Evolutionary conservation across 2,329 filamentous ascomycete genomes (phyloP).

Genomic region (Calonectria leucothoes): DNA sequence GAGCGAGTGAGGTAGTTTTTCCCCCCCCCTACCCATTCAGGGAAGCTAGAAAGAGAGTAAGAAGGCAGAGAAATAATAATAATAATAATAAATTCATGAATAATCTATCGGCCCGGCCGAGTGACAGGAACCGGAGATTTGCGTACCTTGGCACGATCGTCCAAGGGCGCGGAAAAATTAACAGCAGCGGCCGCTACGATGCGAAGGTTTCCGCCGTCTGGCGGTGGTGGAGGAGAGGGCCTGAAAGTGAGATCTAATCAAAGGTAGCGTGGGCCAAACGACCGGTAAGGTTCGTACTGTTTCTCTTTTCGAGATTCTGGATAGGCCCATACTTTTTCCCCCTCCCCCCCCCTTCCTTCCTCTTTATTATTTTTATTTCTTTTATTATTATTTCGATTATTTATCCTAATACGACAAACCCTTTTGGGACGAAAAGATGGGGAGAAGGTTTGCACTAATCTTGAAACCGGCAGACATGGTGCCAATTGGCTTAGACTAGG

Average conservation of each 20-base stretch:
- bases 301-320: background rate
- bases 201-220: background rate
- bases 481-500: background rate
- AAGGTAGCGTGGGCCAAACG: background rate
- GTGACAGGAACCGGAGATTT: background rate
- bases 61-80: background rate
- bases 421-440: background rate
- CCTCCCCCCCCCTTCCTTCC: too few species aligned
- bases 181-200: constrained; percentile 1
- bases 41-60: background rate
- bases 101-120: background rate
- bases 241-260: constrained; percentile 1
- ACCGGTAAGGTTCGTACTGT: background rate
- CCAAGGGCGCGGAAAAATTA: background rate
- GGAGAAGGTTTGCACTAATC: constrained; percentile 6
- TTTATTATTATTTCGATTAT: background rate
- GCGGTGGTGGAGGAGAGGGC: background rate
- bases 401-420: constrained; percentile 3
- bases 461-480: background rate
- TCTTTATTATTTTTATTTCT: background rate
- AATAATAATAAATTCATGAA: too few species aligned
- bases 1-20: background rate
- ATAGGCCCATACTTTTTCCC: background rate
- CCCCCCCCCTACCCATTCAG: too few species aligned
- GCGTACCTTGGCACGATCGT: background rate